Percentiles rank a stretch among this genome's conserved stretches.
Evolutionary conservation across 345 rosid genomes (phyloP).

Genomic region (Aegle marmelos): DNA sequence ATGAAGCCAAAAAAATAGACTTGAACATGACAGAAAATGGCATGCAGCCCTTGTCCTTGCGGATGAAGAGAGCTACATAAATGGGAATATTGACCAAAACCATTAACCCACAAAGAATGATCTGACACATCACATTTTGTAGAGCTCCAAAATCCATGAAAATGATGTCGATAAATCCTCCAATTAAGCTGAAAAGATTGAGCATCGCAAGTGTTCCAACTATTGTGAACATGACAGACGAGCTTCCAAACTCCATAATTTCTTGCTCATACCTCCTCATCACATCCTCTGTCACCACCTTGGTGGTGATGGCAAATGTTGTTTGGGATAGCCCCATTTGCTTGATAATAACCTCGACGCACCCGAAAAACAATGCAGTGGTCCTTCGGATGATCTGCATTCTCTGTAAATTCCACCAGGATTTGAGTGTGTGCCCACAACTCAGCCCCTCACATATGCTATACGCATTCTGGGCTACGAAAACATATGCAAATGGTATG

Average conservation of each 20-base stretch:
- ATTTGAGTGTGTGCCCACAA: neutral
- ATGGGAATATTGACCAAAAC: conserved; percentile 28
- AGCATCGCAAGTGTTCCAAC: conserved; percentile 40
- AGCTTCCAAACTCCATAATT: conserved; percentile 41
- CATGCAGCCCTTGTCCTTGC: conserved; percentile 30
- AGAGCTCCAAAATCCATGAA: neutral
- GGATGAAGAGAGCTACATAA: conserved; percentile 31
- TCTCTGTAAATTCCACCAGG: conserved; percentile 24
- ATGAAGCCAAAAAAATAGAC: conserved; percentile 28
- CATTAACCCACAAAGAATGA: conserved; percentile 26
- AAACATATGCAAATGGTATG: conserved; percentile 16
- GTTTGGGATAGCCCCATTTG: conserved; percentile 34
- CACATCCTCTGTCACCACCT: conserved; percentile 36
- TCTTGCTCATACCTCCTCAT: conserved; percentile 31
- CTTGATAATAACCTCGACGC: conserved; percentile 16
- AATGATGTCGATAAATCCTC: neutral
- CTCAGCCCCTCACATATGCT: conserved; percentile 14
- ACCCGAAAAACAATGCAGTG: neutral
- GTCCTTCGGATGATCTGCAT: conserved; percentile 17
- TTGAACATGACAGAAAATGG: conserved; percentile 25
- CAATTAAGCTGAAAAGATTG: conserved; percentile 21
- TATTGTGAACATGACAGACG: conserved; percentile 30
- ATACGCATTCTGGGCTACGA: conserved; percentile 3
- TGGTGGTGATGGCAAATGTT: conserved; percentile 31
- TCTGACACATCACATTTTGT: conserved; percentile 15